These are phyloP conservation scores for Pythium utonaiense DNA, from an alignment of 352 stramenopile species.

Conservation along the genomic window DNA sequence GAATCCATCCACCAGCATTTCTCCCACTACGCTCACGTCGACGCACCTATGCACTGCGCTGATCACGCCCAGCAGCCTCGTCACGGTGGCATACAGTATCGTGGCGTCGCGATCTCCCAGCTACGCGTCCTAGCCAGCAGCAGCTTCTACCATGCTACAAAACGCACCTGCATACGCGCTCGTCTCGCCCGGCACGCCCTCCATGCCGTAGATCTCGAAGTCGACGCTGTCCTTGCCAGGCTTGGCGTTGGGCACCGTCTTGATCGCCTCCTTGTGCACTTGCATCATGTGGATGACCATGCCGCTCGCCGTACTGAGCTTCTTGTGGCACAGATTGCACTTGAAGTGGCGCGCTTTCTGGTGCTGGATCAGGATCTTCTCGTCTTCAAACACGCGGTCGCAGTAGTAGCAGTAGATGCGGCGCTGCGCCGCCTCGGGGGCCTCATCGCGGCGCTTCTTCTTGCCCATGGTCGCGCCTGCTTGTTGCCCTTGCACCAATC, in stretches of 20 bases:
- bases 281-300: constrained; percentile 88
- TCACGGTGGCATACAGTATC: not conserved
- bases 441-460: constrained; percentile 80
- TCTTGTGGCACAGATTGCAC: constrained; percentile 89
- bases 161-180: constrained; percentile 22
- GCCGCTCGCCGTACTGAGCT: constrained; percentile 86
- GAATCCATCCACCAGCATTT: not conserved
- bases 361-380: constrained; percentile 91
- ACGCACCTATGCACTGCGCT: constrained; percentile 16
- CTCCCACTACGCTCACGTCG: not conserved
- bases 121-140: not conserved
- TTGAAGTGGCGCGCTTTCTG: constrained; percentile 93
- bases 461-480: constrained; percentile 64
- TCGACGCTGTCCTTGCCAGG: constrained; percentile 73
- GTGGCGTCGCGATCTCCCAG: not conserved
- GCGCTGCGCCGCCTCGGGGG: constrained; percentile 30
- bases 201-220: constrained; percentile 89
- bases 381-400: constrained; percentile 89
- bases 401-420: constrained; percentile 94
- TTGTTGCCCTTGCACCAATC: constrained; percentile 8
- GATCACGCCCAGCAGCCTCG: not conserved
- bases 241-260: constrained; percentile 84
- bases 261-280: constrained; percentile 86
- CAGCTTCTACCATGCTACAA: not conserved
- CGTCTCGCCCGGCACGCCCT: constrained; percentile 65